Base-by-base conservation (phyloP, 345 rosid species). In the Arabidopsis arenosa region DNA sequence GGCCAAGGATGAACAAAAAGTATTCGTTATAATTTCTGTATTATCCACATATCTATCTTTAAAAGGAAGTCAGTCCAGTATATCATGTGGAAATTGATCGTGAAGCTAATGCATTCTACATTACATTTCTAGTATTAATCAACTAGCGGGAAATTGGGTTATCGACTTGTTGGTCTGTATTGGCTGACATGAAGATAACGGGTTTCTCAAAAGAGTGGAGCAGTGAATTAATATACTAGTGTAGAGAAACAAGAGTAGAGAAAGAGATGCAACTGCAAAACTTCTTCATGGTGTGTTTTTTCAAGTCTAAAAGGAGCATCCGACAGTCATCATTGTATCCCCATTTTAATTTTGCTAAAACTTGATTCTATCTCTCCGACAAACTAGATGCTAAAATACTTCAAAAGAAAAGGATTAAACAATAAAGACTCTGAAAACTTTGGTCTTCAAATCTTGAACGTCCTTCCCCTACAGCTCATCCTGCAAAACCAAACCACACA, bases 391-490 rank as follows among this genome's bases (percentile, higher is more conserved):
- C 72, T 65, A 65, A 45, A 36, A 23, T 44, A 56, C 21, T 65
- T 45, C 7, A 41, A 68, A 68, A 6, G 9, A 39, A 49, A 60
- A 43, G 1, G 62, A 51, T 39, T 12, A 53, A 57, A 56, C 40
- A 63, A 44, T 39, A 23, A 62, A 60, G 54, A 66, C 39, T 30
- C 61, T 40, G 35, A 61, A 67, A 75, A 60, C 45, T 75, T 48
- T 56, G 33, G 61, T 66, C 79, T 48, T 75, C 66, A 36, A 6
- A 13, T 48, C 49, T 47, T 61, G 62, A 30, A 15, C 62, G 33
- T 48, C 63, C 37, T 41, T 40, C 39, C 9, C 74, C 52, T 41
- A 75, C 14, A 75, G 74, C 86, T 93, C 98, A 79, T 93, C 98
- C 96, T 92, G 90, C 79, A 66, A 58, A 9, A 33, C 52, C 36